Evolutionary conservation across 78 protist species (phyloP).

Genomic region (Polysphondylium violaceum): DNA sequence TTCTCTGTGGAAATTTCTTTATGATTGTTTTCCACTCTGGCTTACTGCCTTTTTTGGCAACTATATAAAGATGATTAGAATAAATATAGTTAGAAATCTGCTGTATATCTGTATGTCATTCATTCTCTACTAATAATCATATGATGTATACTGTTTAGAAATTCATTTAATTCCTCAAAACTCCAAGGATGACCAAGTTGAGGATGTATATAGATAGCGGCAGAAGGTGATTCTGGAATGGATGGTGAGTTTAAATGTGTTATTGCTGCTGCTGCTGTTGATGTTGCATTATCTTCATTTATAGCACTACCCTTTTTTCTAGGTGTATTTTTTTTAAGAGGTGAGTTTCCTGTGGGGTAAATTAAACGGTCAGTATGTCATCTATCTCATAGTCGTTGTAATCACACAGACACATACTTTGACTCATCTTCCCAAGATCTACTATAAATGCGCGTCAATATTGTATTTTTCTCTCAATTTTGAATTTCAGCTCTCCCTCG

Average conservation of each 20-base stretch:
- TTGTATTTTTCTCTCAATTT: too few relatives aligned
- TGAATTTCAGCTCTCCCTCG: too few relatives aligned
- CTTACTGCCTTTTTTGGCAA: slow-evolving; percentile 25
- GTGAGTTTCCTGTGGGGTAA: slow-evolving; percentile 9
- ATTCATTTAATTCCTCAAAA: slow-evolving; percentile 26
- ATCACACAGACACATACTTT: too few relatives aligned
- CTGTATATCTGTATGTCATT: not conserved
- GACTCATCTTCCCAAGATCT: too few relatives aligned
- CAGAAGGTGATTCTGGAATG: too few relatives aligned
- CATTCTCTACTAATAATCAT: not conserved
- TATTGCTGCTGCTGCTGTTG: not conserved
- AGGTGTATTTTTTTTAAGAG: not conserved
- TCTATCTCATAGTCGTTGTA: too few relatives aligned
- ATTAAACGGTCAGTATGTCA: too few relatives aligned
- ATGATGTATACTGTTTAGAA: slow-evolving; percentile 41
- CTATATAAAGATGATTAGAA: not conserved
- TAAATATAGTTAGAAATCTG: not conserved
- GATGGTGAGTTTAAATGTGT: not conserved
- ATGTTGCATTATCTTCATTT: not conserved
- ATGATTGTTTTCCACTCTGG: slow-evolving; percentile 36
- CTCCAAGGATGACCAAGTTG: slow-evolving; percentile 43
- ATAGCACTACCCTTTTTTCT: not conserved
- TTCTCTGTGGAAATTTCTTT: slow-evolving; percentile 57
- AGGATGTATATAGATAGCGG: slow-evolving; percentile 1
- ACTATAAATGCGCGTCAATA: too few relatives aligned